phyloP scores from a whole-genome alignment of 352 stramenopile species.

The Globisporangium spiculum region DNA sequence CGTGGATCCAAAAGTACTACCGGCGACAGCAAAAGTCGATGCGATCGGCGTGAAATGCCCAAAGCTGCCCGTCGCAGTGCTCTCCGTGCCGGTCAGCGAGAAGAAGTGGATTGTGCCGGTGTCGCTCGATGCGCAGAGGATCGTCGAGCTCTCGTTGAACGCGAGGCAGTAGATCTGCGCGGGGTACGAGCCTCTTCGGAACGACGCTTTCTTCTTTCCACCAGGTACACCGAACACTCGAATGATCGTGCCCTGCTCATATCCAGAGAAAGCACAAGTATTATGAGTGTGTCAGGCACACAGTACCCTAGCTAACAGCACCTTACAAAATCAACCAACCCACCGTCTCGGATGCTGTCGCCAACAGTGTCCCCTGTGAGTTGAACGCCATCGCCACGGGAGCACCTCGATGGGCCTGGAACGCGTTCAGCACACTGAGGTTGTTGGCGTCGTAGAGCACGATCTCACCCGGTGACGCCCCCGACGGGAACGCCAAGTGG shows the following conservation, averaged over 20 bases:
- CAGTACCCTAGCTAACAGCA: background rate
- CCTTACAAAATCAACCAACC: background rate
- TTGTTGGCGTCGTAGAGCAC: constrained; percentile 92
- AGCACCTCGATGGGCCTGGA: constrained; percentile 84
- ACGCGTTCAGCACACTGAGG: constrained; percentile 89
- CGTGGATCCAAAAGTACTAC: constrained; percentile 49
- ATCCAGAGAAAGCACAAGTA: background rate
- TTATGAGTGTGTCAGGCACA: background rate
- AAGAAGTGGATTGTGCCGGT: constrained; percentile 98
- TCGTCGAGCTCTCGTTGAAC: constrained; percentile 93
- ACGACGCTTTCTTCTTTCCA: constrained; percentile 89
- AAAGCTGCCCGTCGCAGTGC: constrained; percentile 75
- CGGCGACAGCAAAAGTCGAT: constrained; percentile 69
- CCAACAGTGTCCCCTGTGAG: constrained; percentile 77
- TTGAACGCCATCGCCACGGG: constrained; percentile 90
- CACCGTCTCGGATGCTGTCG: constrained; percentile 90
- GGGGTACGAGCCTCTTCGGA: constrained; percentile 94
- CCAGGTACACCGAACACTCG: constrained; percentile 95
- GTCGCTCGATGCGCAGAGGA: constrained; percentile 95
- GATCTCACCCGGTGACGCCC: constrained; percentile 81
- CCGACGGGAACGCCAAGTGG: constrained; percentile 82
- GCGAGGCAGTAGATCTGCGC: constrained; percentile 95
- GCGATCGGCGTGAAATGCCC: constrained; percentile 72
- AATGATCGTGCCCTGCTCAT: constrained; percentile 92
- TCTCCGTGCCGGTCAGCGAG: constrained; percentile 72